Evolutionary conservation across 306 rosid genomes (phyloP), one percentile per base, ranked within the genome.

Genomic region (Albizia julibrissin): DNA sequence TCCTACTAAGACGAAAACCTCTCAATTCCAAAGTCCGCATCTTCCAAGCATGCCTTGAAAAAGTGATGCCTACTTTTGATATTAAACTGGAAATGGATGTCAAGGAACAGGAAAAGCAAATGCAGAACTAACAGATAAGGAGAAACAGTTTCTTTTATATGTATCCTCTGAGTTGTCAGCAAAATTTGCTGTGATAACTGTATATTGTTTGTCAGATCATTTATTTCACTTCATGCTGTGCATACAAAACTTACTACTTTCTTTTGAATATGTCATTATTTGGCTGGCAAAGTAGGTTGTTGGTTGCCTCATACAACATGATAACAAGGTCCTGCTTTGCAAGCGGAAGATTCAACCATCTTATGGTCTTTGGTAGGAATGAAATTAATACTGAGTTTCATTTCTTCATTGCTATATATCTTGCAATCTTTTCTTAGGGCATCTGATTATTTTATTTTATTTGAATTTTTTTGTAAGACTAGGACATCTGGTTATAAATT

Each of bases 341-440:
- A 95, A 93, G 96, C 87, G 99, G 89, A 95, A 86, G 76, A 93
- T 95, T 77, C 92, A 95, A 81, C 99, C 99, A 46, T 95, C 99
- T 72, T 89, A 85, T 24, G 99, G 98, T 76, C 97, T 93, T 71
- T 95, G 99, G 99, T 95, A 92, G 52, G 97, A 83, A 64, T 79
- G 75, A 43, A 74, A 13, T 27, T 73, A 76, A 18, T 24, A 10
- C 58, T 69, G 27, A 43, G 14, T 70, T 72, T 43, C 80, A 24
- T 74, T 71, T 84, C 67, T 49, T 79, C n/a, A 56, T 80, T 74
- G 78, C 62, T 61, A 66, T 80, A 43, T 27, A 34, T 71, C n/a
- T 71, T 80, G 73, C 54, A 43, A 84, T 56, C 37, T 56, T 71
- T 80, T 40, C 69, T 13, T 33, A 42, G 52, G 5, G 42, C 52